These are phyloP conservation scores for Dendrobium huoshanense DNA, from an alignment of 106 monocot genomes.

Conservation along the genomic window DNA sequence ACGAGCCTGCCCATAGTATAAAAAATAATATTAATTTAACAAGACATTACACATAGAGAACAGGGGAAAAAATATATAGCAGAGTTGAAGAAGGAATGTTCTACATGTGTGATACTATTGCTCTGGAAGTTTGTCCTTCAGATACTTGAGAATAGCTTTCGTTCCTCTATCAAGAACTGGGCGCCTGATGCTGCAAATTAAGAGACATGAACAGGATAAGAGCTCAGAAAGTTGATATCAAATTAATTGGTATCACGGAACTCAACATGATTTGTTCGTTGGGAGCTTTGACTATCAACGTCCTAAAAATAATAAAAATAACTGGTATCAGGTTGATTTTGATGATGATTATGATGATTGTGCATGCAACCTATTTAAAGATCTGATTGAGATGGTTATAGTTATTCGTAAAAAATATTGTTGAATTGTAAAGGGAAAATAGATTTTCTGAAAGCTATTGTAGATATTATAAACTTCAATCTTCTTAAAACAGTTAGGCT, in stretches of 20 bases:
- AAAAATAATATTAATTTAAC: not conserved
- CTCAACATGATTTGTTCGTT: no score
- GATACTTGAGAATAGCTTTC: slow-evolving; percentile 76
- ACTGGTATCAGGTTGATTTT: not conserved
- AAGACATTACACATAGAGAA: not conserved
- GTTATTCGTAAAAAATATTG: no score
- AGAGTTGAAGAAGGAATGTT: not conserved
- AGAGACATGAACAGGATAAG: not conserved
- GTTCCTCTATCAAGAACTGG: slow-evolving; percentile 77
- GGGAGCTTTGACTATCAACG: no score
- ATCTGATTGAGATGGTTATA: not conserved
- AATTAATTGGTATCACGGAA: no score
- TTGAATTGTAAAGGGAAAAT: no score
- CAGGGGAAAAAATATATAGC: not conserved
- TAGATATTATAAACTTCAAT: no score
- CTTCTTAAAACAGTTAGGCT: no score
- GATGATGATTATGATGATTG: not conserved
- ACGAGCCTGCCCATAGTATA: not conserved
- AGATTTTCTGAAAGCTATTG: no score
- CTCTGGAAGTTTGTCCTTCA: slow-evolving; percentile 75
- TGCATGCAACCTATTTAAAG: no score
- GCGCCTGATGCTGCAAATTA: slow-evolving; percentile 69
- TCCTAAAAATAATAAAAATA: not conserved
- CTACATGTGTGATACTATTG: slow-evolving; percentile 9
- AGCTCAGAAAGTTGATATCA: not conserved